These are phyloP conservation scores for Rhizophagus sp. DNA, from an alignment of 192 early-diverging fungal species.

Conservation along the genomic window DNA sequence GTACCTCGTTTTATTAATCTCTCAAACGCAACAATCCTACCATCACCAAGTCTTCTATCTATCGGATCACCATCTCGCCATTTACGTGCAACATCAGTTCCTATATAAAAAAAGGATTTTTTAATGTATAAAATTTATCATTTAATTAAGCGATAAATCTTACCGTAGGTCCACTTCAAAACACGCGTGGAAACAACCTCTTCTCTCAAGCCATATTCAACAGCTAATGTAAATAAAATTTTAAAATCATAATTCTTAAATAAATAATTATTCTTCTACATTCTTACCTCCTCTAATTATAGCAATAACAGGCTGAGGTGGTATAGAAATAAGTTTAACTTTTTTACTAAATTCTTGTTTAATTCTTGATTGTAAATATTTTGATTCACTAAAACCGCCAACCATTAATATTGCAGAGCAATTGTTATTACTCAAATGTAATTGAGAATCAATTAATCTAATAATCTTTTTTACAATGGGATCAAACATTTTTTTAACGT, in stretches of 20 bases:
- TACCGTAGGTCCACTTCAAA: slow-evolving; percentile 3
- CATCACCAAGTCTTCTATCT: background rate
- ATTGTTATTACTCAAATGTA: slow-evolving; percentile 38
- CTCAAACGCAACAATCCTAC: background rate
- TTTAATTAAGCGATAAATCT: background rate
- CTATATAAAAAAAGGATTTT: background rate
- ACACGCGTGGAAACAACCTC: background rate
- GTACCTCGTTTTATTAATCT: background rate
- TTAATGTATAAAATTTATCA: background rate
- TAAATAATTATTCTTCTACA: background rate
- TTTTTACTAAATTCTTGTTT: slow-evolving; percentile 50
- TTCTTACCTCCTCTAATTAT: slow-evolving; percentile 46
- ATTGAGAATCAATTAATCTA: slow-evolving; percentile 51
- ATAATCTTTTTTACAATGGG: slow-evolving; percentile 55
- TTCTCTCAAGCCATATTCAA: slow-evolving; percentile 43
- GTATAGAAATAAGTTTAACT: slow-evolving; percentile 48
- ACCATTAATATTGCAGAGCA: slow-evolving; percentile 54
- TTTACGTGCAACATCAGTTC: background rate
- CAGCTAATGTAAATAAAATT: slow-evolving; percentile 15
- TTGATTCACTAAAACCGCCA: slow-evolving; percentile 57
- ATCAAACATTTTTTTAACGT: slow-evolving; percentile 41
- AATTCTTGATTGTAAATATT: slow-evolving; percentile 53
- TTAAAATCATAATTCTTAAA: background rate
- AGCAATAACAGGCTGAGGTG: slow-evolving; percentile 52
- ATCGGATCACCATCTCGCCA: background rate